These are phyloP conservation scores for Chlamydomonas sphaeroides DNA, from an alignment of 139 green algal genomes.

Conservation along the genomic window DNA sequence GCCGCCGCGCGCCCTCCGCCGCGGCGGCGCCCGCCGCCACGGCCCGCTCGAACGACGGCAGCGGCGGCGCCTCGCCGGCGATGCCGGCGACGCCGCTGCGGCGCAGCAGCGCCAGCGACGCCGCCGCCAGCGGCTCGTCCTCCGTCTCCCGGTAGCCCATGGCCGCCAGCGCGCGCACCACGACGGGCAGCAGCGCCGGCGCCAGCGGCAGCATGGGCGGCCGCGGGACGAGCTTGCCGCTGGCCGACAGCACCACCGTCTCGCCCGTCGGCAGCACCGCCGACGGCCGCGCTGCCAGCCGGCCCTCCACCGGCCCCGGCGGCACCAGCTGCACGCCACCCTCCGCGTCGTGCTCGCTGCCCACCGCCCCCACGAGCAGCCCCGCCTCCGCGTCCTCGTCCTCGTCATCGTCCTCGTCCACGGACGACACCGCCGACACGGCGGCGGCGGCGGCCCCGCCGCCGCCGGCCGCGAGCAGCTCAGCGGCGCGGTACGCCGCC, in stretches of 20 bases:
- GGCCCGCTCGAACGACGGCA: conserved; percentile 5
- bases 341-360: too few species aligned
- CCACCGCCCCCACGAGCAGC: background rate
- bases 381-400: background rate
- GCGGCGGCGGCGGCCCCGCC: background rate
- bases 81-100: background rate
- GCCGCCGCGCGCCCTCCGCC: too few species aligned
- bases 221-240: background rate
- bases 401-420: background rate
- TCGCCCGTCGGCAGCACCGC: background rate
- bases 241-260: background rate
- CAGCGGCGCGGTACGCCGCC: background rate
- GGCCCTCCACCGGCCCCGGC: background rate
- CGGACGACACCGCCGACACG: background rate
- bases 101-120: background rate
- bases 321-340: background rate
- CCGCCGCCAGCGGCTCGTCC: background rate
- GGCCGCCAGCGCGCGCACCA: conserved; percentile 13
- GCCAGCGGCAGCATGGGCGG: conserved; percentile 12
- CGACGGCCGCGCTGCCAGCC: background rate
- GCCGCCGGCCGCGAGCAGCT: conserved; percentile 21
- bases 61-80: background rate
- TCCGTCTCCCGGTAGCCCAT: background rate
- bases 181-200: background rate
- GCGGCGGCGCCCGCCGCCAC: too few species aligned